Evolutionary conservation across 2,329 filamentous ascomycete species (phyloP).

Genomic region (Neurospora sp.): DNA sequence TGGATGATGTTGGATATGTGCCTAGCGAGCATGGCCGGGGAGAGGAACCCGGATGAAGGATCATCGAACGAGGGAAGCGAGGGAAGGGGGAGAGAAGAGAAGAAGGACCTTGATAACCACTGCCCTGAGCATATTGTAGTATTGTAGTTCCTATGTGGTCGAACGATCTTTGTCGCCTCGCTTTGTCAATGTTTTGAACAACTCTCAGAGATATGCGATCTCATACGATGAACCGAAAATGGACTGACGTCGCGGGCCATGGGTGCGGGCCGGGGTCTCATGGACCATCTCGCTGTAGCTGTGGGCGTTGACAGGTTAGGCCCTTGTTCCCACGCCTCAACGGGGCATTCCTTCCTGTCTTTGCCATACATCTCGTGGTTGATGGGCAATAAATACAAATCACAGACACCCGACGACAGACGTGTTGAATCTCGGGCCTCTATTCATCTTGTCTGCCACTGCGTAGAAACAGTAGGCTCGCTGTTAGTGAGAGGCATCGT

Average conservation of each 20-base stretch:
- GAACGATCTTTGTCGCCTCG: neutral
- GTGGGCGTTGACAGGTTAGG: neutral
- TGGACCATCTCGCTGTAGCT: neutral
- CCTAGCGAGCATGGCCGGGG: constrained; percentile 6
- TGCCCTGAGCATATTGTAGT: neutral
- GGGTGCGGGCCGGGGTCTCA: neutral
- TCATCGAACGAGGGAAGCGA: neutral
- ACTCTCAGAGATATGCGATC: neutral
- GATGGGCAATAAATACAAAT: neutral
- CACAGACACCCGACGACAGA: neutral
- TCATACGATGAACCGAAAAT: neutral
- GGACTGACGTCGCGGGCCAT: neutral
- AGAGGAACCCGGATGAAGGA: neutral
- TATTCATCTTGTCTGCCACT: neutral
- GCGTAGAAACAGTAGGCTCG: neutral
- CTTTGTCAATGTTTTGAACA: neutral
- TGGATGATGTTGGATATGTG: neutral
- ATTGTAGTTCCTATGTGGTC: neutral
- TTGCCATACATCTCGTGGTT: neutral
- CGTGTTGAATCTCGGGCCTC: neutral
- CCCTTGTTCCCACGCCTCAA: neutral
- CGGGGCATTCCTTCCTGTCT: neutral
- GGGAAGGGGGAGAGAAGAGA: neutral
- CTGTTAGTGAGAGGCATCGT: neutral
- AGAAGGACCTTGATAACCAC: neutral